Percentiles rank a stretch among this genome's conserved stretches.
phyloP scores from a whole-genome alignment of 2,329 filamentous ascomycete genomes.

The Paraconiothyrium sp. region DNA sequence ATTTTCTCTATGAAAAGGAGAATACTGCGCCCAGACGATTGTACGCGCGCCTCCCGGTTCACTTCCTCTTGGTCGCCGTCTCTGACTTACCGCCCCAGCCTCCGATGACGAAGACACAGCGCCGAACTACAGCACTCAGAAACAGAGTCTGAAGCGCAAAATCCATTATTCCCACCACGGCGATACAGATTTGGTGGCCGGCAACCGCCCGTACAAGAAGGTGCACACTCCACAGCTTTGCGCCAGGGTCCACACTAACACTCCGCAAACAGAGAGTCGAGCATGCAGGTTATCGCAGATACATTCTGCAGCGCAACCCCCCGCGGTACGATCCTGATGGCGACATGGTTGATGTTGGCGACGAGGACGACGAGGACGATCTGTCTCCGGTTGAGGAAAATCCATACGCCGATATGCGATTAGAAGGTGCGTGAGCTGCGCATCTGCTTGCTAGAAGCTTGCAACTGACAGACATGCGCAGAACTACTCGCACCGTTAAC shows the following conservation, averaged over 20 bases:
- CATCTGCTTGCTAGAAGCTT: slow-evolving; percentile 7
- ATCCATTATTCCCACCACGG: slow-evolving; percentile 76
- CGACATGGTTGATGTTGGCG: slow-evolving; percentile 77
- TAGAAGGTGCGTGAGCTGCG: slow-evolving; percentile 68
- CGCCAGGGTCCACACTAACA: slow-evolving; percentile 26
- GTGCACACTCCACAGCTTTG: slow-evolving; percentile 54
- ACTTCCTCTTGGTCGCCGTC: slow-evolving; percentile 6
- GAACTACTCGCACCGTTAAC: slow-evolving; percentile 80
- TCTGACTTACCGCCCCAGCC: slow-evolving; percentile 60
- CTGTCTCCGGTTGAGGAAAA: slow-evolving; percentile 72
- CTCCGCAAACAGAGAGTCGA: slow-evolving; percentile 67
- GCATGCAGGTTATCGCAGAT: slow-evolving; percentile 76
- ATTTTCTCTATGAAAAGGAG: slow-evolving; percentile 53
- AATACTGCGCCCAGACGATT: slow-evolving; percentile 46
- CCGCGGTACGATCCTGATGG: slow-evolving; percentile 79
- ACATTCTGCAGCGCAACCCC: slow-evolving; percentile 79
- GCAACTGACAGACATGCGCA: slow-evolving; percentile 51
- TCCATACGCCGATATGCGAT: slow-evolving; percentile 75
- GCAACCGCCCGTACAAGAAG: slow-evolving; percentile 76
- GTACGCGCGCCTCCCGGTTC: slow-evolving; percentile 29
- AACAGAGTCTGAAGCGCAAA: slow-evolving; percentile 80
- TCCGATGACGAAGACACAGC: slow-evolving; percentile 81
- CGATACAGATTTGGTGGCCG: slow-evolving; percentile 67
- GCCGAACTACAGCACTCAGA: slow-evolving; percentile 75
- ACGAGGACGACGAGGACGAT: slow-evolving; percentile 72